phyloP scores from a whole-genome alignment of 2,329 filamentous ascomycete genomes.

The Sordariomycetes sp. region DNA sequence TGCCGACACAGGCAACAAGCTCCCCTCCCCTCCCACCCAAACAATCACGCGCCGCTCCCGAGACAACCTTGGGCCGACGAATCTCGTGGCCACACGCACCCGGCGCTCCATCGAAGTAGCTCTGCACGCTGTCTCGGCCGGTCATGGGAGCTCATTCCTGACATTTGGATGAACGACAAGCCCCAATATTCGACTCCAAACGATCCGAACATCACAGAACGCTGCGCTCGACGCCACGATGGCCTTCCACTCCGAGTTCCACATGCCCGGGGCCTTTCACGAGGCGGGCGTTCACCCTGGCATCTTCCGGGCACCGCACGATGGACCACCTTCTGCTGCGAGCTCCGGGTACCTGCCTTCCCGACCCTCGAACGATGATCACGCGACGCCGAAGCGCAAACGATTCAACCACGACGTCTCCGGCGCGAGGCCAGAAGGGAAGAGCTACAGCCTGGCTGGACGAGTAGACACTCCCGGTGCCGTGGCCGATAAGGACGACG shows the following conservation, averaged over 20 bases:
- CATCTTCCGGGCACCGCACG: slow-evolving; percentile 34
- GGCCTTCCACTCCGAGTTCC: slow-evolving; percentile 12
- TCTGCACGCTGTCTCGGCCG: too few species aligned
- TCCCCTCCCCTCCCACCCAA: neutral
- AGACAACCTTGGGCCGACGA: too few species aligned
- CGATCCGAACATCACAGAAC: neutral
- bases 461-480: slow-evolving; percentile 40
- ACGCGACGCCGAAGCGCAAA: slow-evolving; percentile 34
- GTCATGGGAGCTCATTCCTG: too few species aligned
- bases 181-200: too few species aligned
- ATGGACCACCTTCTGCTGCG: slow-evolving; percentile 17
- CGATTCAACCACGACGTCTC: slow-evolving; percentile 20
- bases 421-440: slow-evolving; percentile 7
- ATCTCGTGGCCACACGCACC: too few species aligned
- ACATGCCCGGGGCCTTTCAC: slow-evolving; percentile 25
- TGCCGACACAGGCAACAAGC: neutral
- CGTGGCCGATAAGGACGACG: slow-evolving; percentile 17
- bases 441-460: slow-evolving; percentile 40
- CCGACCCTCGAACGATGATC: slow-evolving; percentile 2
- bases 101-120: too few species aligned
- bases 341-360: slow-evolving; percentile 27
- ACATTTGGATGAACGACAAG: too few species aligned
- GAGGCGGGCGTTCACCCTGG: slow-evolving; percentile 30
- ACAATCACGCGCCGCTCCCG: slow-evolving; percentile 2
- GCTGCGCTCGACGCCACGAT: too few species aligned